Evolutionary conservation across 2,329 filamentous ascomycete genomes (phyloP).

Genomic region (Monosporascus ibericus): DNA sequence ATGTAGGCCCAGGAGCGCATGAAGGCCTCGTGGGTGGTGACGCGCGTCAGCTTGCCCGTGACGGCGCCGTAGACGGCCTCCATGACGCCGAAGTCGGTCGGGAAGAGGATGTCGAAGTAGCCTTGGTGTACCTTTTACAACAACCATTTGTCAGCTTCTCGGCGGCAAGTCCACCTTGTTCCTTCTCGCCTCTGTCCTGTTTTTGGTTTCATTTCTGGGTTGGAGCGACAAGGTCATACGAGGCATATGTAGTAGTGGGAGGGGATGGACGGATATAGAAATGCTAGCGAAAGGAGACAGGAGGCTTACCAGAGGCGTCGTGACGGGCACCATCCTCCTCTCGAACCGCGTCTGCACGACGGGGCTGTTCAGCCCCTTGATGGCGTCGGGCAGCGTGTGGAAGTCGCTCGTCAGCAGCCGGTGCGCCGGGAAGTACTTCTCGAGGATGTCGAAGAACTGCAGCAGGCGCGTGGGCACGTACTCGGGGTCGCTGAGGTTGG

Average conservation of each 20-base stretch:
- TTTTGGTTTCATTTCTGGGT: not conserved
- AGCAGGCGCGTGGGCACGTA: conserved; percentile 92
- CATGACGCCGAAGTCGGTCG: conserved; percentile 86
- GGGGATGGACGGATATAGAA: too few species aligned
- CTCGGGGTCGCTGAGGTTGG: conserved; percentile 76
- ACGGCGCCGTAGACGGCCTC: conserved; percentile 89
- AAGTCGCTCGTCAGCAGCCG: conserved; percentile 88
- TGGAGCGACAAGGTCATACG: too few species aligned
- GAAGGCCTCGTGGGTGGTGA: conserved; percentile 84
- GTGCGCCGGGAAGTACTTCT: conserved; percentile 83
- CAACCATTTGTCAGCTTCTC: not conserved
- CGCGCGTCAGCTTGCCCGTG: conserved; percentile 83
- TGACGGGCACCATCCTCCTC: conserved; percentile 79
- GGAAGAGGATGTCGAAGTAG: conserved; percentile 98
- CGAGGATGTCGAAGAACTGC: conserved; percentile 92
- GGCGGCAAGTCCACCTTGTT: too few species aligned
- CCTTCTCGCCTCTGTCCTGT: not conserved
- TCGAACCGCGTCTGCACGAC: conserved; percentile 94
- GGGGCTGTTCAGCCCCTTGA: conserved; percentile 81
- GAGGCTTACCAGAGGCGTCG: conserved; percentile 70
- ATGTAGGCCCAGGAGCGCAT: conserved; percentile 84
- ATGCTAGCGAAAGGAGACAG: too few species aligned
- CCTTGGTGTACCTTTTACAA: conserved; percentile 83
- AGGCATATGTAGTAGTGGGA: too few species aligned
- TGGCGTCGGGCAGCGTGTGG: conserved; percentile 73